Evolutionary conservation across 768 basidiomycete genomes (phyloP).

Genomic region (Lentinula detonsa): DNA sequence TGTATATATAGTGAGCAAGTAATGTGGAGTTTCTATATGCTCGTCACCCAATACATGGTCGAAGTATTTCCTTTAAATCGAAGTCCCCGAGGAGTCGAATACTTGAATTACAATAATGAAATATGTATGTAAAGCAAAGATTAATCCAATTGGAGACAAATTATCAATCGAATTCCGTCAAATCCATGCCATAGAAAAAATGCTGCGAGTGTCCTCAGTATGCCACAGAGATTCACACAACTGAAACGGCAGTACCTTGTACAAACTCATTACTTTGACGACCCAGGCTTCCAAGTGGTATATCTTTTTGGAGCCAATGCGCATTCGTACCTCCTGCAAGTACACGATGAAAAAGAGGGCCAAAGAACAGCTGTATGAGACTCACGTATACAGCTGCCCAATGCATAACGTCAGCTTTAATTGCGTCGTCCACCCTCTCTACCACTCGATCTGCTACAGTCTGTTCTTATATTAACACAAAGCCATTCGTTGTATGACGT

Average conservation of each 20-base stretch:
- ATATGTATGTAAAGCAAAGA: neutral
- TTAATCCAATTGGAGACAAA: neutral
- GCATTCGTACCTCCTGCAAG: conserved; percentile 87
- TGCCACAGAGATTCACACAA: neutral
- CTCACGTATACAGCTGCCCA: conserved; percentile 96
- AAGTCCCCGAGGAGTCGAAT: neutral
- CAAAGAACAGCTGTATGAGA: conserved; percentile 7
- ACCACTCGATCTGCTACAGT: conserved; percentile 88
- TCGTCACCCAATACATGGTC: neutral
- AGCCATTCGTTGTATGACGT: neutral
- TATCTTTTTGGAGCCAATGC: conserved; percentile 86
- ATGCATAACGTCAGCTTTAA: conserved; percentile 93
- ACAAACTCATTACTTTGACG: conserved; percentile 89
- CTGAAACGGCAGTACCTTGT: conserved; percentile 50
- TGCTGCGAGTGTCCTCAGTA: conserved; percentile 28
- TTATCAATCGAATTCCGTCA: conserved; percentile 49
- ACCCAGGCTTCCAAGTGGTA: conserved; percentile 98
- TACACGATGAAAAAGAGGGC: neutral
- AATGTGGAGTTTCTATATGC: neutral
- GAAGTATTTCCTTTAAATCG: neutral
- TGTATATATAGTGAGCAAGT: neutral
- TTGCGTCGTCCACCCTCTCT: conserved; percentile 79
- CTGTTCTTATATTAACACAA: conserved; percentile 30
- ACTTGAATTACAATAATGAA: neutral
- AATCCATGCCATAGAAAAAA: conserved; percentile 47